Percentiles rank a stretch among this genome's conserved stretches.
These are phyloP conservation scores for Hypocreales sp. DNA, from an alignment of 2,329 filamentous ascomycete species.

Conservation along the genomic window DNA sequence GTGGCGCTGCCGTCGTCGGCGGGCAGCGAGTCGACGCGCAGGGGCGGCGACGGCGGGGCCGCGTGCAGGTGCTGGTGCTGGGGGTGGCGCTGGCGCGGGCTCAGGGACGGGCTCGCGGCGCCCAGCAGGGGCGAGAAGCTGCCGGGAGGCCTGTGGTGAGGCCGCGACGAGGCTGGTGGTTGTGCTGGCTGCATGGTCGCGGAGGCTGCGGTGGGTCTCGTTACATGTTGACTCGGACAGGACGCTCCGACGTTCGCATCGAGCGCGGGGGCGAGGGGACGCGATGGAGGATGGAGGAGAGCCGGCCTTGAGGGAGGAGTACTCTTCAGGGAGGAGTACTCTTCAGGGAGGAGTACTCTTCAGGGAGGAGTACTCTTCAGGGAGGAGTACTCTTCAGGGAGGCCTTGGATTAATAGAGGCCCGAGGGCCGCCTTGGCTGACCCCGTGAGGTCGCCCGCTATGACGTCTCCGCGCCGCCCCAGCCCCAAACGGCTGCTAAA, in stretches of 20 bases:
- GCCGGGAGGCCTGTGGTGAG: conserved; percentile 31
- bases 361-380: no score
- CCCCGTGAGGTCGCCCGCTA: no score
- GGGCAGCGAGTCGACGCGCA: conserved; percentile 15
- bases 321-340: no score
- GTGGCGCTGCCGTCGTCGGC: conserved; percentile 11
- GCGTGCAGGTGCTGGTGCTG: conserved; percentile 9
- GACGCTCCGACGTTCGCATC: no score
- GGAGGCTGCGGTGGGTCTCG: conserved; percentile 11
- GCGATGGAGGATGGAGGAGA: background rate
- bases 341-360: no score
- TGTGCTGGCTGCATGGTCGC: conserved; percentile 30
- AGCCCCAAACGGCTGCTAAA: no score
- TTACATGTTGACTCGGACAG: conserved; percentile 25
- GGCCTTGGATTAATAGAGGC: no score
- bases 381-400: no score
- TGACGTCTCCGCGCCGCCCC: no score
- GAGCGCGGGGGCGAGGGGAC: no score
- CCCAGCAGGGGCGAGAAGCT: conserved; percentile 39
- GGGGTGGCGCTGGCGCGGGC: conserved; percentile 10
- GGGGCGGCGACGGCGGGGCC: conserved; percentile 17
- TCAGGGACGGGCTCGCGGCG: conserved; percentile 12
- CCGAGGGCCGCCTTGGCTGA: no score
- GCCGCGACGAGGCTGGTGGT: conserved; percentile 13
- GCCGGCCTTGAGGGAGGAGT: no score